A percentile compares a stretch with the other conserved stretches of the same genome.
phyloP scores from a whole-genome alignment of 495 filamentous ascomycete species.

The Neurospora intermedia region DNA sequence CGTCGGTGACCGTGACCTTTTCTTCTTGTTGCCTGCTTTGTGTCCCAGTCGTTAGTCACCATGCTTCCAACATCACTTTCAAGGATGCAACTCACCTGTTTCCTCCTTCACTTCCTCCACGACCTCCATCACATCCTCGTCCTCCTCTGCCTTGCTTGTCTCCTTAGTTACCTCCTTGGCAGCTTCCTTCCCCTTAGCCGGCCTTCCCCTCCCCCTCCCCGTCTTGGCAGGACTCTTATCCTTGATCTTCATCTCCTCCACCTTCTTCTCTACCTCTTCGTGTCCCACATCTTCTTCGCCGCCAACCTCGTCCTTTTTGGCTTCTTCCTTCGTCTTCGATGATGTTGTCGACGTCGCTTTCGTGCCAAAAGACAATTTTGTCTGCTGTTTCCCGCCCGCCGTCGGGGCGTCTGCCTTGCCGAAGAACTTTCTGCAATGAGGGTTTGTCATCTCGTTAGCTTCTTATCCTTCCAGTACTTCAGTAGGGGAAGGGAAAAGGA shows the following conservation, averaged over 20 bases:
- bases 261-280: conserved; percentile 18
- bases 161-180: not conserved
- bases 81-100: not conserved
- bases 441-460: not conserved
- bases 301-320: conserved; percentile 13
- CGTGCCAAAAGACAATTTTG: conserved; percentile 57
- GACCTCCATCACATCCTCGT: conserved; percentile 19
- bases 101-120: not conserved
- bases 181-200: not conserved
- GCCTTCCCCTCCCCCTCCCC: not conserved
- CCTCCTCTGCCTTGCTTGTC: conserved; percentile 17
- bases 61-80: not conserved
- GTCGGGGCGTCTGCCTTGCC: conserved; percentile 41
- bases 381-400: conserved; percentile 55
- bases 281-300: conserved; percentile 12
- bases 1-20: conserved; percentile 10
- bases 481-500: not conserved
- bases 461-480: not conserved
- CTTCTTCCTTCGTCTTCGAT: conserved; percentile 11
- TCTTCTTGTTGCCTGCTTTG: conserved; percentile 32
- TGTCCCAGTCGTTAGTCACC: not conserved
- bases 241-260: conserved; percentile 16
- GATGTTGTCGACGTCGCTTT: conserved; percentile 23
- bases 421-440: conserved; percentile 57
- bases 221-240: not conserved